Conservation (phyloP, 345 rosid genomes). For the Acer negundo region DNA sequence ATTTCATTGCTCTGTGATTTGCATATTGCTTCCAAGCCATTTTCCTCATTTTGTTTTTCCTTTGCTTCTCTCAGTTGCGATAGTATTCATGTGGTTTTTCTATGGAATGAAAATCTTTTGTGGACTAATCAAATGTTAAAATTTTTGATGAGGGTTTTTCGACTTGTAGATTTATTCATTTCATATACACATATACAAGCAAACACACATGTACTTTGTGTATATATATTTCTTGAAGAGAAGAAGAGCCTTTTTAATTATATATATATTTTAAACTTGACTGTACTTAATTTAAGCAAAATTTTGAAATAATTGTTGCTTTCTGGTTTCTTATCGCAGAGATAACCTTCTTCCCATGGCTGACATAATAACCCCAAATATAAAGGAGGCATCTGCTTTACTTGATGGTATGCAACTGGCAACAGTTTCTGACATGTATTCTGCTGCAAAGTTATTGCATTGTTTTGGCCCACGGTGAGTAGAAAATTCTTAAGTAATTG, state of each 20-base stretch:
- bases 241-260: neutral
- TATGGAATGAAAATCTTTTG: neutral
- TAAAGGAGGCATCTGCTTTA: constrained; percentile 88
- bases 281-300: neutral
- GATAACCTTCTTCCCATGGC: constrained; percentile 85
- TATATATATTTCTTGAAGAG: neutral
- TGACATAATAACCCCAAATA: constrained; percentile 85
- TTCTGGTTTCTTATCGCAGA: constrained; percentile 43
- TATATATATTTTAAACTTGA: too few relatives aligned
- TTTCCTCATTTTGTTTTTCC: neutral
- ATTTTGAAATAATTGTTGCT: neutral
- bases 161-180: neutral
- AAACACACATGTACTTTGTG: neutral
- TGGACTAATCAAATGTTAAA: neutral
- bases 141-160: neutral
- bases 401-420: constrained; percentile 61
- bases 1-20: neutral
- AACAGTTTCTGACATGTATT: constrained; percentile 73
- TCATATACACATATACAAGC: neutral
- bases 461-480: constrained; percentile 81
- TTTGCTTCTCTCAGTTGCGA: too few relatives aligned
- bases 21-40: neutral
- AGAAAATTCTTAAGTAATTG: neutral
- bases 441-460: constrained; percentile 75
- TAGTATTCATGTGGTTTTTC: neutral